phyloP scores from a whole-genome alignment of 108 stramenopile species.

The Skeletonema tropicum region DNA sequence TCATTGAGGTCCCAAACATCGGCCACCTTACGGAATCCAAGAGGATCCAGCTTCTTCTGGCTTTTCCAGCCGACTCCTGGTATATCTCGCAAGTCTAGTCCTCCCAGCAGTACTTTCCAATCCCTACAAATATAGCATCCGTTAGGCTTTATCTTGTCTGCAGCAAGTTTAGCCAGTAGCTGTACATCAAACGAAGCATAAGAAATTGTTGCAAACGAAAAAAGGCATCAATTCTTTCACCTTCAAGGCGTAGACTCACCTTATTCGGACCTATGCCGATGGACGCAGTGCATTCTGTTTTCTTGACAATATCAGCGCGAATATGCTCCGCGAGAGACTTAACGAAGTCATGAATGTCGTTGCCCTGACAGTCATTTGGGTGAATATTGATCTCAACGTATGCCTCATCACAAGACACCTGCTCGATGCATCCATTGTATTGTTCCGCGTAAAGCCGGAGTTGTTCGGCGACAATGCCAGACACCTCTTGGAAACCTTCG shows the following conservation, averaged over 20 bases:
- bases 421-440: constrained; percentile 77
- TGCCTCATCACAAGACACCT: constrained; percentile 93
- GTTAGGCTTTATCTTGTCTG: constrained; percentile 90
- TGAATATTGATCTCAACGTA: constrained; percentile 74
- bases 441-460: constrained; percentile 61
- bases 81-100: constrained; percentile 77
- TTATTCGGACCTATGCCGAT: constrained; percentile 87
- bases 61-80: constrained; percentile 88
- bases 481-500: constrained; percentile 85
- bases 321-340: constrained; percentile 50
- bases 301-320: constrained; percentile 69
- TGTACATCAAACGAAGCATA: background rate
- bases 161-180: constrained; percentile 90
- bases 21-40: constrained; percentile 63
- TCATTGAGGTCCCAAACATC: constrained; percentile 86
- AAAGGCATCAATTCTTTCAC: background rate
- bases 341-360: constrained; percentile 24
- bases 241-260: constrained; percentile 9
- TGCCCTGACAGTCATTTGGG: constrained; percentile 35
- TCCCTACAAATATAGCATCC: constrained; percentile 73
- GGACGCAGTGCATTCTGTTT: constrained; percentile 89
- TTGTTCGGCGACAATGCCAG: constrained; percentile 76
- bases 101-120: constrained; percentile 60
- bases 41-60: constrained; percentile 63
- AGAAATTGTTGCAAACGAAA: background rate